Evolutionary conservation across 2,329 filamentous ascomycete species (phyloP).

Genomic region (Colletotrichum musicola): DNA sequence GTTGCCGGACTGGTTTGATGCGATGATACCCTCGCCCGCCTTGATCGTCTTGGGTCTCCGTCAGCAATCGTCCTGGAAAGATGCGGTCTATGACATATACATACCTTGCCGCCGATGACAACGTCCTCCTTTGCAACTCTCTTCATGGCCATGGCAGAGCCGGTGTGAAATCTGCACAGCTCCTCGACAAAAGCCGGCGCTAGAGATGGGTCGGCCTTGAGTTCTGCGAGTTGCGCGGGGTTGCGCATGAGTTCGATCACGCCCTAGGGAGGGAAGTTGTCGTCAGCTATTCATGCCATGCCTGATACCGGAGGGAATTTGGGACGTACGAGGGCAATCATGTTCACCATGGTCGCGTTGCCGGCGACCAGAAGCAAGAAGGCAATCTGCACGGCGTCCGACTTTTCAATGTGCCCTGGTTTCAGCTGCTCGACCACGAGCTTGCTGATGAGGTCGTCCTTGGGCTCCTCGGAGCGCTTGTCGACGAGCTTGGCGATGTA

Average conservation of each 20-base stretch:
- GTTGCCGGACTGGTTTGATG: conserved; percentile 61
- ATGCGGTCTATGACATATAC: not conserved
- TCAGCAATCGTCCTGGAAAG: not conserved
- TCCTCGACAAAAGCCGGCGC: conserved; percentile 59
- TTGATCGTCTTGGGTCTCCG: conserved; percentile 48
- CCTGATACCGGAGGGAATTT: no score
- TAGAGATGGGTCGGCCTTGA: conserved; percentile 55
- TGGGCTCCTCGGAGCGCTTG: conserved; percentile 52
- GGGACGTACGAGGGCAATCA: conserved; percentile 61
- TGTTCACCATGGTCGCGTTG: conserved; percentile 66
- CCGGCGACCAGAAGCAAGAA: conserved; percentile 64
- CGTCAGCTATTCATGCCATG: conserved; percentile 9
- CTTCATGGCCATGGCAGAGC: conserved; percentile 60
- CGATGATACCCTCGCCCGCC: conserved; percentile 60
- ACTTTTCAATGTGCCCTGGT: conserved; percentile 52
- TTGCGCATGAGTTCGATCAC: conserved; percentile 59
- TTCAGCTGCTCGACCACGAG: conserved; percentile 56
- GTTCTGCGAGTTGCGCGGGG: conserved; percentile 55
- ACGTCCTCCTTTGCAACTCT: conserved; percentile 62
- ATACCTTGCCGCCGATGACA: conserved; percentile 55
- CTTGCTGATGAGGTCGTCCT: conserved; percentile 61
- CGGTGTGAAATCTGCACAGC: conserved; percentile 62
- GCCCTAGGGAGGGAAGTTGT: conserved; percentile 48
- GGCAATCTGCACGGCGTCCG: conserved; percentile 60
- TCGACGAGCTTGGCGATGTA: conserved; percentile 60